Conservation (phyloP, 768 basidiomycete genomes). For the Hydnum rufescens region DNA sequence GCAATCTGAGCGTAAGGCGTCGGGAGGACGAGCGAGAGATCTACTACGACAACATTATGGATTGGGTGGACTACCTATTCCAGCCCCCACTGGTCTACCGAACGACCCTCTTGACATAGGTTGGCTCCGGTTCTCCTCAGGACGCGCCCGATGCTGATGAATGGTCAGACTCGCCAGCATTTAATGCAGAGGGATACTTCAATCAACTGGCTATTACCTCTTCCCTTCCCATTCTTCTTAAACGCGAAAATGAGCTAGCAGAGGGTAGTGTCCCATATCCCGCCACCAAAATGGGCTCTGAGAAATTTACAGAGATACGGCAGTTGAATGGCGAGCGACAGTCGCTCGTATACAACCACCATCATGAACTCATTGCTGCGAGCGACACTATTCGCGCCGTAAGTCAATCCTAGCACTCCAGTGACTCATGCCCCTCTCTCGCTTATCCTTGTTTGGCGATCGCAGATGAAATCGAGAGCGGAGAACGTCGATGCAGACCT, state of each 20-base stretch:
- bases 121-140: neutral
- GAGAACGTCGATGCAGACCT: conserved; percentile 72
- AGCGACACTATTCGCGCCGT: conserved; percentile 81
- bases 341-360: conserved; percentile 84
- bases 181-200: conserved; percentile 70
- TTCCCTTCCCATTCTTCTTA: conserved; percentile 50
- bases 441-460: neutral
- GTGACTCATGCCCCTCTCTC: neutral
- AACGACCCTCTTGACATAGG: conserved; percentile 62
- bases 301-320: conserved; percentile 43
- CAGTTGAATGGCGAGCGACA: conserved; percentile 77
- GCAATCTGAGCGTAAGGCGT: neutral
- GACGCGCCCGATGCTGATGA: neutral
- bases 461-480: conserved; percentile 70
- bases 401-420: conserved; percentile 13
- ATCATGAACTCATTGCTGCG: conserved; percentile 85
- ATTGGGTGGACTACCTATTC: conserved; percentile 45
- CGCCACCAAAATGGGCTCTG: conserved; percentile 6
- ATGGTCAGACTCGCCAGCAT: conserved; percentile 49
- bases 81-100: conserved; percentile 36
- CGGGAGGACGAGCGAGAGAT: conserved; percentile 37
- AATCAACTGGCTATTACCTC: conserved; percentile 71
- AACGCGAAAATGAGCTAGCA: conserved; percentile 64
- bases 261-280: conserved; percentile 25
- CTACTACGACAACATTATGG: conserved; percentile 76